A percentile compares a stretch with the other conserved stretches of the same genome.
These are phyloP conservation scores for Fragaria iinumae DNA, from an alignment of 306 rosid species.

Conservation along the genomic window DNA sequence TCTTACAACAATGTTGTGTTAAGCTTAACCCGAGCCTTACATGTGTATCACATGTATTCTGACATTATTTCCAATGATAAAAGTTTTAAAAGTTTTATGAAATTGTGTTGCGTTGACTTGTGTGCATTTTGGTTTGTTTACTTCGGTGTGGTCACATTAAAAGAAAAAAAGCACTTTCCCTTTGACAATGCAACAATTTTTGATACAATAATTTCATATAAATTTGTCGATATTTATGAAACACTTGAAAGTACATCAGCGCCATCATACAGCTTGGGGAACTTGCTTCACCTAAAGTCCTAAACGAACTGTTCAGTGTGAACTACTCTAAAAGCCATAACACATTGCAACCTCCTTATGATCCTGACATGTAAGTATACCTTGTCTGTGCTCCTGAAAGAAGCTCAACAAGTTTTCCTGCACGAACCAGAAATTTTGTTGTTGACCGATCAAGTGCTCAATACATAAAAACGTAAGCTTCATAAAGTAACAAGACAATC, in stretches of 20 bases:
- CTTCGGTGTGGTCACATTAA: too few species aligned
- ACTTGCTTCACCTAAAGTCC: conserved; percentile 7
- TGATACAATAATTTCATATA: background rate
- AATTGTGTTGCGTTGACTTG: too few species aligned
- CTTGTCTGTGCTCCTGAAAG: conserved; percentile 83
- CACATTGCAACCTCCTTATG: conserved; percentile 35
- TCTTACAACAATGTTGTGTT: too few species aligned
- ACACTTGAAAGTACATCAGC: background rate
- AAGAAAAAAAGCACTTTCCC: too few species aligned
- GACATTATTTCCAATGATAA: too few species aligned
- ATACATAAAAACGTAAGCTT: background rate
- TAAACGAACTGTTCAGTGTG: background rate
- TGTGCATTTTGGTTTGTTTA: too few species aligned
- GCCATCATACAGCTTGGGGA: background rate
- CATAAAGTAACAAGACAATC: background rate
- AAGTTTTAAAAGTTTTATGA: too few species aligned
- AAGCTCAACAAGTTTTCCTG: conserved; percentile 91
- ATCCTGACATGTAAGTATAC: conserved; percentile 85
- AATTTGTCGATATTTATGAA: background rate
- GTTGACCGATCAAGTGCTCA: background rate
- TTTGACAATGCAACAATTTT: too few species aligned
- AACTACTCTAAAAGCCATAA: conserved; percentile 21
- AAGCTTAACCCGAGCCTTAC: too few species aligned
- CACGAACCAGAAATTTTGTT: conserved; percentile 20
- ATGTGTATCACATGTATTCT: too few species aligned